Base-by-base conservation (phyloP, 345 rosid genomes). In the Anacardium occidentale region DNA sequence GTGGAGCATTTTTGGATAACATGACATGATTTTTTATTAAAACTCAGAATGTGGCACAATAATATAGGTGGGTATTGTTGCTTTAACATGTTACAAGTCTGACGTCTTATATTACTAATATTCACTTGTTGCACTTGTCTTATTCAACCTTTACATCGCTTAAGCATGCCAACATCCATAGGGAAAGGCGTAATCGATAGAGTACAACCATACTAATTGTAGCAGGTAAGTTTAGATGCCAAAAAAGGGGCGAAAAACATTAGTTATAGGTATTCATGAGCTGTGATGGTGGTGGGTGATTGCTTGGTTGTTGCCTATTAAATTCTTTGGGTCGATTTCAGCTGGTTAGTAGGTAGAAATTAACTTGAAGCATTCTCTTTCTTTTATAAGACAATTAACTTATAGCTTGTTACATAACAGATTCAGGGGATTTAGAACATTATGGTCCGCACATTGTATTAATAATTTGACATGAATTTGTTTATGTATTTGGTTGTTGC, bases 281-380 rank as follows among this genome's bases (percentile, higher is more conserved):
- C 47, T 32, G 12, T 53, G 11, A 14, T 22, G 60, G 9, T 73
- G 53, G 72, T 51, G 51, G 72, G 62, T 62, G 34, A 51, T 68
- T 58, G 52, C 54, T 59, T 72, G 14, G 73, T 32, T 69, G 17
- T 72, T 52, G 68, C 42, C n/a, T 47, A 52, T 69, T 69, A 52
- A 73, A 58, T 48, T 11, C 7, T 60, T 70, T 52, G 65, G 73
- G 62, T 69, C 71, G 15, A 25, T 50, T 11, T 67, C 48, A 48
- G 59, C 42, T 0, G 9, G 26, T 51, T n/a, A 53, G 65, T 69
- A 50, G 74, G 62, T 52, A 45, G 47, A 29, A 60, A 42, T 14
- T 62, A 62, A 59, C 42, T 6, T 37, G 8, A 29, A 29, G 32
- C 32, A 29, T 29, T 29, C 7, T 37, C 3, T 29, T 37, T 37